Conservation (phyloP, 768 basidiomycete genomes). For the Termitomyces sp. region DNA sequence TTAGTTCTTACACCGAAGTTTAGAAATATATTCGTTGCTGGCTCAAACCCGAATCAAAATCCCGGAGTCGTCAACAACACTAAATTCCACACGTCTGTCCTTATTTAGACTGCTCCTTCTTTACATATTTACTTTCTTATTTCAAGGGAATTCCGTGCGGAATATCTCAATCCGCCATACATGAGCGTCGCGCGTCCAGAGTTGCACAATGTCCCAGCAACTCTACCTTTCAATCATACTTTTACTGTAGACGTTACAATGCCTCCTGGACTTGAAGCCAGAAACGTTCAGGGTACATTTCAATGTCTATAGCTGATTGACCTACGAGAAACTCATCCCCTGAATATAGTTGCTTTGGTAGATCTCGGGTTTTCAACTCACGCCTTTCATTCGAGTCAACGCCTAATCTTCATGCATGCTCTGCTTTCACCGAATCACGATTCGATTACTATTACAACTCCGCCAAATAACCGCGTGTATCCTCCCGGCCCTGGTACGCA, state of each 20-base stretch:
- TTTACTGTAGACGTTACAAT: conserved; percentile 32
- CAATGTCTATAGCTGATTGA: not conserved
- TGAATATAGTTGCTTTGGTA: conserved; percentile 32
- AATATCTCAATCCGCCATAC: conserved; percentile 42
- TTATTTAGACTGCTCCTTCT: conserved; percentile 14
- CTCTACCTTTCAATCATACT: conserved; percentile 32
- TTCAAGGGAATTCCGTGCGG: conserved; percentile 35
- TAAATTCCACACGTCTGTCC: conserved; percentile 8
- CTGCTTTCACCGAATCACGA: conserved; percentile 27
- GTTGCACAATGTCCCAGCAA: conserved; percentile 32
- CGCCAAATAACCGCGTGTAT: conserved; percentile 35
- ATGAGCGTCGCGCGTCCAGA: conserved; percentile 34
- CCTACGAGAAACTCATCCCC: not conserved
- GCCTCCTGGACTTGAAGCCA: conserved; percentile 26
- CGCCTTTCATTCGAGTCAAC: conserved; percentile 27
- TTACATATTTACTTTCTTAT: conserved; percentile 20
- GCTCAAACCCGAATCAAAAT: conserved; percentile 37
- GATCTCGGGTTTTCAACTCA: conserved; percentile 43
- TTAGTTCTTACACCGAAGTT: not conserved
- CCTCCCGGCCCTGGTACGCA: conserved; percentile 31
- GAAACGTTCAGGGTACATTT: conserved; percentile 24
- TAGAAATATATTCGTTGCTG: conserved; percentile 30
- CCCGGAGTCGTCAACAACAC: conserved; percentile 10
- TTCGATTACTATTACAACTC: conserved; percentile 31
- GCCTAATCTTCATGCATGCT: conserved; percentile 34